A percentile compares a stretch with the other conserved stretches of the same genome.
phyloP scores from a whole-genome alignment of 2,329 filamentous ascomycete species.

The Colletotrichum paranaense region DNA sequence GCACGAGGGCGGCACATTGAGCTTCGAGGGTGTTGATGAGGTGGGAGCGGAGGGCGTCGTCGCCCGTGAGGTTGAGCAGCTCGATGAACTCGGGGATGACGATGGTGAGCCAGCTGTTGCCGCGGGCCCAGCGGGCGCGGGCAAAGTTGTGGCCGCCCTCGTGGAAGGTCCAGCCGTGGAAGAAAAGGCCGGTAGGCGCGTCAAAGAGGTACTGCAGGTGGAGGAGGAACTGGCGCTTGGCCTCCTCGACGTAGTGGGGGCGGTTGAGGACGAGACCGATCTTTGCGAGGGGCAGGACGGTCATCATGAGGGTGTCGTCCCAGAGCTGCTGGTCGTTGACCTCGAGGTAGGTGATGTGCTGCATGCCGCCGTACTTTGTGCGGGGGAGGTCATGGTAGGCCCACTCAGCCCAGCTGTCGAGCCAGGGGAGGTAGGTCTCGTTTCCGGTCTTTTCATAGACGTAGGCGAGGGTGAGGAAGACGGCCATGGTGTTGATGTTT shows the following conservation, averaged over 20 bases:
- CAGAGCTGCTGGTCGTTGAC: conserved; percentile 81
- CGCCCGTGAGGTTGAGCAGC: conserved; percentile 70
- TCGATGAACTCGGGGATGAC: conserved; percentile 87
- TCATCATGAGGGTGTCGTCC: conserved; percentile 93
- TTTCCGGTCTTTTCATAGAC: conserved; percentile 82
- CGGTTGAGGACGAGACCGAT: conserved; percentile 78
- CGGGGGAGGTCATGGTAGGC: conserved; percentile 80
- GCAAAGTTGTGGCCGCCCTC: conserved; percentile 73
- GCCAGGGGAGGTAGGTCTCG: conserved; percentile 77
- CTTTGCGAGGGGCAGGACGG: conserved; percentile 82
- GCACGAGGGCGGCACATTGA: conserved; percentile 73
- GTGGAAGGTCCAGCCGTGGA: conserved; percentile 85
- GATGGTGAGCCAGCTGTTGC: conserved; percentile 83
- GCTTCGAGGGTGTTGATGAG: conserved; percentile 73
- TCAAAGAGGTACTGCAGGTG: conserved; percentile 86
- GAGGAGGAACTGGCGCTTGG: conserved; percentile 80
- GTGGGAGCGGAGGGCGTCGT: conserved; percentile 71
- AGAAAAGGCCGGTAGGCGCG: conserved; percentile 77
- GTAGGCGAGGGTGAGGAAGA: conserved; percentile 79
- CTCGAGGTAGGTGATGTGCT: conserved; percentile 79
- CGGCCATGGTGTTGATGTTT: conserved; percentile 88
- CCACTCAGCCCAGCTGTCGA: conserved; percentile 87
- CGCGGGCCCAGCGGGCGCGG: conserved; percentile 66
- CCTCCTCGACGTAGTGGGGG: conserved; percentile 80
- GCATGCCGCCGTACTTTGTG: conserved; percentile 78